Base-by-base conservation (phyloP, 2,329 filamentous ascomycete species). In the Ambrosiella beaveri region DNA sequence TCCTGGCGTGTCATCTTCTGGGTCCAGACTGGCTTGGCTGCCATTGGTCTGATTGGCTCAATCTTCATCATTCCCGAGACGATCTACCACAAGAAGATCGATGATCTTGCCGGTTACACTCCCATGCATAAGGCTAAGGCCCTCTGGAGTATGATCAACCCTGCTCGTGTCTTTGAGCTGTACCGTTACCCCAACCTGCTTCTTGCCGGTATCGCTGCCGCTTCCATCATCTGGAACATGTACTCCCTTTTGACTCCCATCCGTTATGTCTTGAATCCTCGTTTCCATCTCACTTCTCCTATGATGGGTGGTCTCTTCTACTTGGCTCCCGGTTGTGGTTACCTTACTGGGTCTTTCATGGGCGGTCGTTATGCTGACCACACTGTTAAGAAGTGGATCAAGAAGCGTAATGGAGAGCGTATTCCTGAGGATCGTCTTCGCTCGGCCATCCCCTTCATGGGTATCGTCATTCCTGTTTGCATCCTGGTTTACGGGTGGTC, bases 1-100 rank as follows among this genome's bases (percentile, higher is more conserved):
- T 78, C 75, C 1, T 91, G 86, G 86, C 75, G 84, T 15, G 78
- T 79, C 47, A 87, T 89, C 57, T 89, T 88, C 70, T 89, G 84
- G 81, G 72, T 90, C 0, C 85, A 89, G 65, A 80, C 82, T 0
- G 85, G 77, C 0, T 73, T 88, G 5, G 82, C 81, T 0, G 84
- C 77, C 1, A 65, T 77, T 0, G 82, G 79, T 0, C 72, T 76
- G 0, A 17, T 82, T 0, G 75, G 82, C 0, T 75, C 85, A 38
- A 76, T 80, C 62, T 80, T 86, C 63, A 70, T 87, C 11, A 75
- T 89, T 9, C 83, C 84, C 0, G 85, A 90, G 66, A 90, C 85
- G 0, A 84, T 86, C 55, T 82, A 84, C 59, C 75, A 78, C 61
- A 80, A 76, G 65, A 78, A 78, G 59, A 78, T 79, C 17, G 71